phyloP scores from a whole-genome alignment of 352 stramenopile genomes.

The Phytophthora macrochlamydospora region DNA sequence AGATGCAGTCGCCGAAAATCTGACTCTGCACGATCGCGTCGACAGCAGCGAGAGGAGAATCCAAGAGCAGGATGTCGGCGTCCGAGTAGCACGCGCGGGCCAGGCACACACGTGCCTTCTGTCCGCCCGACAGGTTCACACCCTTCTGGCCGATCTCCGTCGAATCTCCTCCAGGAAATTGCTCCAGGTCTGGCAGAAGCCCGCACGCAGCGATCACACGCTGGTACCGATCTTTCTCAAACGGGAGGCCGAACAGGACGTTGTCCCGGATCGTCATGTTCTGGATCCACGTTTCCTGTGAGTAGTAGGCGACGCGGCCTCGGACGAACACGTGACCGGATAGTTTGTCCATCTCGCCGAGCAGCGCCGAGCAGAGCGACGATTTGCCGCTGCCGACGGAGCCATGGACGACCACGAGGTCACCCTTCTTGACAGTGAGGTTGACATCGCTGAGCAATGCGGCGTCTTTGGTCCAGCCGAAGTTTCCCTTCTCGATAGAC shows the following conservation, averaged over 20 bases:
- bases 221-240: constrained; percentile 50
- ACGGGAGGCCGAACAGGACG: constrained; percentile 90
- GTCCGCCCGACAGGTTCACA: constrained; percentile 93
- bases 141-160: constrained; percentile 96
- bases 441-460: constrained; percentile 42
- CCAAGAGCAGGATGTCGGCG: constrained; percentile 80
- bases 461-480: constrained; percentile 36
- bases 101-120: constrained; percentile 86
- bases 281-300: constrained; percentile 93
- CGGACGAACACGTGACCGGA: constrained; percentile 43
- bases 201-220: constrained; percentile 76
- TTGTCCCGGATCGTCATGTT: constrained; percentile 95
- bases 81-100: constrained; percentile 70
- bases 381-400: constrained; percentile 61
- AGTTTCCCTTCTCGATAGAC: constrained; percentile 34
- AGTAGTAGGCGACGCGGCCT: constrained; percentile 66
- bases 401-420: constrained; percentile 61
- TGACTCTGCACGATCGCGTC: constrained; percentile 93
- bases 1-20: constrained; percentile 75
- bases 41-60: constrained; percentile 92
- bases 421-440: constrained; percentile 43
- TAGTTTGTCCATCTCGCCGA: constrained; percentile 87
- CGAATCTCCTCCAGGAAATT: constrained; percentile 85
- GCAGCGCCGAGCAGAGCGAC: constrained; percentile 51
- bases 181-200: constrained; percentile 81